phyloP scores from a whole-genome alignment of 179 eudicot species.

The Camellia oleifera region DNA sequence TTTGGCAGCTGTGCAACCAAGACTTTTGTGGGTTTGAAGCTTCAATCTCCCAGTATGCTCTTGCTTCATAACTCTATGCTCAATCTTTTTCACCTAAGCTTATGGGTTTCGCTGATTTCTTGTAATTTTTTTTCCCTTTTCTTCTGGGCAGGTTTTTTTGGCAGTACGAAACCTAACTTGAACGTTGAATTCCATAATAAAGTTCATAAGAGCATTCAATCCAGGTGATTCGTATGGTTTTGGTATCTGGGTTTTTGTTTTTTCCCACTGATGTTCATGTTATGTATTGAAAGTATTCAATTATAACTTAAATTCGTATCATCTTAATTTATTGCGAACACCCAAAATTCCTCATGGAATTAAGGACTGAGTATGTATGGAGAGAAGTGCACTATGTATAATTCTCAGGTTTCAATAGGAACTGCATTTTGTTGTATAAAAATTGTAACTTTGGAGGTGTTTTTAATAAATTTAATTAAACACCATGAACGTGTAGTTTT shows the following conservation, averaged over 20 bases:
- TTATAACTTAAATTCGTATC: not conserved
- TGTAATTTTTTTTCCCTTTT: not conserved
- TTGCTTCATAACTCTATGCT: not conserved
- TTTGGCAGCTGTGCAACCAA: slow-evolving; percentile 60
- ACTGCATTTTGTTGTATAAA: not conserved
- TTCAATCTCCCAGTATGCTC: slow-evolving; percentile 61
- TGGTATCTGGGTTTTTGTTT: not conserved
- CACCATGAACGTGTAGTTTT: not conserved
- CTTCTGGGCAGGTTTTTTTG: slow-evolving; percentile 44
- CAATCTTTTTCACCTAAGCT: not conserved
- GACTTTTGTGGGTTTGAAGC: slow-evolving; percentile 59
- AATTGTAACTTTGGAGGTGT: not conserved
- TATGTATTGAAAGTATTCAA: not conserved
- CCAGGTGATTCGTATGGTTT: slow-evolving; percentile 35
- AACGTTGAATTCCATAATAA: slow-evolving; percentile 57
- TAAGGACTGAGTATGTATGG: not conserved
- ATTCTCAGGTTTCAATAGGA: not conserved
- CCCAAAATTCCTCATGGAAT: not conserved
- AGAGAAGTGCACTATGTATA: not conserved
- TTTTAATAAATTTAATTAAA: not conserved
- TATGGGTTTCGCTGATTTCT: not conserved
- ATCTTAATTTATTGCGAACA: not conserved
- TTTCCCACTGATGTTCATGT: not conserved
- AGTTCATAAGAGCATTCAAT: slow-evolving; percentile 60
- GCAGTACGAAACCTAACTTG: slow-evolving; percentile 37